Percentiles rank a stretch among this genome's conserved stretches.
Evolutionary conservation across 306 rosid species (phyloP).

Genomic region (Sechiopsis laciniata): DNA sequence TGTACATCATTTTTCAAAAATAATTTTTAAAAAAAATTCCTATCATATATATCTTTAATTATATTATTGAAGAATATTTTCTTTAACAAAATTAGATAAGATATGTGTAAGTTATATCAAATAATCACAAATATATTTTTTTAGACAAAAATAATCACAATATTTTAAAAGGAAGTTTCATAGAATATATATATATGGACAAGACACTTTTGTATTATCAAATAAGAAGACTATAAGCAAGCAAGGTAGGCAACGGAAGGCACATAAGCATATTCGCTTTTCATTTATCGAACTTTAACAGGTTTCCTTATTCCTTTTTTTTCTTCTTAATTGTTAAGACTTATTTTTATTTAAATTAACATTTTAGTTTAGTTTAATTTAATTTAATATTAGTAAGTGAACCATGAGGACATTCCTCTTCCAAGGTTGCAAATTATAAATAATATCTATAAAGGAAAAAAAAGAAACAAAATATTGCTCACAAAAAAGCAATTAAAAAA

Average conservation of each 20-base stretch:
- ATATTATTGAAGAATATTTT: no score
- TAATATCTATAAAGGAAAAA: neutral
- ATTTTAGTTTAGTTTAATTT: neutral
- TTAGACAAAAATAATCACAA: no score
- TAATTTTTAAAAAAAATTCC: no score
- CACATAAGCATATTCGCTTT: constrained; percentile 22
- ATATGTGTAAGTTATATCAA: no score
- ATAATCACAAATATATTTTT: no score
- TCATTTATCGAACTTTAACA: neutral
- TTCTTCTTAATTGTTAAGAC: neutral
- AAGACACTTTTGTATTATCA: neutral
- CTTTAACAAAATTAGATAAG: no score
- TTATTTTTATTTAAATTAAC: neutral
- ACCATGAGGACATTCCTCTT: constrained; percentile 10
- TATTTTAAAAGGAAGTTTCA: no score
- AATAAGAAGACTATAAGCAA: constrained; percentile 9
- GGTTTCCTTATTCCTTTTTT: neutral
- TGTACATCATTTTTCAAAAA: no score
- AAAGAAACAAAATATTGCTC: neutral
- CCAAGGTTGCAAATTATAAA: neutral
- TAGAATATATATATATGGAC: no score
- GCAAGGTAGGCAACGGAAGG: constrained; percentile 16
- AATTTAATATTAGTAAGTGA: neutral
- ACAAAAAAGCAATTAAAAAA: neutral
- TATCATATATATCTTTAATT: no score